A percentile compares a stretch with the other conserved stretches of the same genome.
These are phyloP conservation scores for Penicillium chermesinum DNA, from an alignment of 495 filamentous ascomycete species.

Conservation along the genomic window DNA sequence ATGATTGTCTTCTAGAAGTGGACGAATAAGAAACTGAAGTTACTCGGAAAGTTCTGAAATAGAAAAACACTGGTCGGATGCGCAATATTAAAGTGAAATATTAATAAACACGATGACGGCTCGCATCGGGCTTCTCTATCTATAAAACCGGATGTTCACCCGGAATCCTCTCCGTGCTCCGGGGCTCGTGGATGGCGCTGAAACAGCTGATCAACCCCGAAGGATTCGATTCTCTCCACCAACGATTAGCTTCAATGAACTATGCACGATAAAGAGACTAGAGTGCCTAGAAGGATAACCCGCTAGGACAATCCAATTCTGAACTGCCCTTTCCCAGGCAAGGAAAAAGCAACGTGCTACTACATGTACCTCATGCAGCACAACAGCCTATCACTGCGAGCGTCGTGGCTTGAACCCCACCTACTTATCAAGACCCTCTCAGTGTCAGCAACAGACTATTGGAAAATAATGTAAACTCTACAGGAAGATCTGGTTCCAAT, in stretches of 20 bases:
- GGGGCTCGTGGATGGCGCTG: too few species aligned
- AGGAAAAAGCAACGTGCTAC: neutral
- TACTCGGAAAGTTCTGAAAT: neutral
- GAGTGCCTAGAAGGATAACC: neutral
- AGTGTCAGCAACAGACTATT: too few species aligned
- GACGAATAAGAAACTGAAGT: neutral
- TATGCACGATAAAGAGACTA: too few species aligned
- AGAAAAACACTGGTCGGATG: neutral
- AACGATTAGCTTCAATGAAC: too few species aligned
- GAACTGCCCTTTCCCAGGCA: neutral
- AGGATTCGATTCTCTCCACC: too few species aligned
- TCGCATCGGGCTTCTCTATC: constrained; percentile 17
- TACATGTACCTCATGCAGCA: neutral
- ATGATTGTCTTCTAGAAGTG: neutral
- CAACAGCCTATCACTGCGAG: constrained; percentile 1
- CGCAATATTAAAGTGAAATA: neutral
- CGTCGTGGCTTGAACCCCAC: neutral
- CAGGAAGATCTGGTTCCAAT: too few species aligned
- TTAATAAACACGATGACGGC: constrained; percentile 6
- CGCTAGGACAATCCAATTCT: neutral
- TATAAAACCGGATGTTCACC: constrained; percentile 20
- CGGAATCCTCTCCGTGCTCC: constrained; percentile 22
- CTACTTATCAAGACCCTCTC: too few species aligned
- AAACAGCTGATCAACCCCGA: neutral
- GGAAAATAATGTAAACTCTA: too few species aligned